These are phyloP conservation scores for Mucor circinelloides DNA, from an alignment of 371 early-diverging fungal species.

Conservation along the genomic window DNA sequence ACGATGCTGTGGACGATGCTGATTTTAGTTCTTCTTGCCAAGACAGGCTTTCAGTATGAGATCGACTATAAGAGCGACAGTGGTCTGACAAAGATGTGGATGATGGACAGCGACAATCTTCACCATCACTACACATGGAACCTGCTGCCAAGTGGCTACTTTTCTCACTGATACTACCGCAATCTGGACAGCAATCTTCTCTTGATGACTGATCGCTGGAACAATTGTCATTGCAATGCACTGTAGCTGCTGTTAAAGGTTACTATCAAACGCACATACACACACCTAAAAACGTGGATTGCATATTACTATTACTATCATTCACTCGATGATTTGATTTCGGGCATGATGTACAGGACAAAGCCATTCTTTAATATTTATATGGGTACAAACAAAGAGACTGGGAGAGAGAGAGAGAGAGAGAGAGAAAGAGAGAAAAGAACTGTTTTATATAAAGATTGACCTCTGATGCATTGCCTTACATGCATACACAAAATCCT, in stretches of 20 bases:
- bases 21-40: conserved; percentile 12
- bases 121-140: neutral
- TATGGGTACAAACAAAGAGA: neutral
- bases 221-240: neutral
- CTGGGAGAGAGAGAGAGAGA: neutral
- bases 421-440: neutral
- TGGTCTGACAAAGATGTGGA: neutral
- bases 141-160: neutral
- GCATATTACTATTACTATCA: neutral
- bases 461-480: neutral
- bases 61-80: neutral
- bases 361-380: neutral
- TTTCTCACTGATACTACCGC: neutral
- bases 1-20: neutral
- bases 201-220: neutral
- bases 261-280: neutral
- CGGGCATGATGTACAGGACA: neutral
- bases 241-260: neutral
- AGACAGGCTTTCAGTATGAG: neutral
- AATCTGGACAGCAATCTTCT: neutral
- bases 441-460: neutral
- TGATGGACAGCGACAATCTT: neutral
- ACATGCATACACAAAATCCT: conserved; percentile 1
- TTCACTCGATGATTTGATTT: neutral
- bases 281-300: neutral